Percentiles rank a stretch among this genome's conserved stretches.
These are phyloP conservation scores for Suillus ampliporus DNA, from an alignment of 768 basidiomycete species.

Conservation along the genomic window DNA sequence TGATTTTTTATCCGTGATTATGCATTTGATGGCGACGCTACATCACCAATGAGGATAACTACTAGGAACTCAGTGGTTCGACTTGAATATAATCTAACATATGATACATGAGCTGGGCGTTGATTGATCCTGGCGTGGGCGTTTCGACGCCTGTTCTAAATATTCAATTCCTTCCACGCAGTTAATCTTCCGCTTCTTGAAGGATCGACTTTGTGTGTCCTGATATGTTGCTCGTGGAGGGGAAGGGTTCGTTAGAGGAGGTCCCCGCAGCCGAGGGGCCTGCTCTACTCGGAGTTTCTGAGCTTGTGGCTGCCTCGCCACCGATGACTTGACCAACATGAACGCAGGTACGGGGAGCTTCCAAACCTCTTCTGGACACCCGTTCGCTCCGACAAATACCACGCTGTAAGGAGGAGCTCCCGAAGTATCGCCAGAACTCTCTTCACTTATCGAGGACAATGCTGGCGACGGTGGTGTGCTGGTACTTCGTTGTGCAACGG, in stretches of 20 bases:
- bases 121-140: background rate
- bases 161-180: background rate
- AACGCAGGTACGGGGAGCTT: conserved; percentile 3
- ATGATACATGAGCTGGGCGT: background rate
- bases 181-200: conserved; percentile 3
- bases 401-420: conserved; percentile 3
- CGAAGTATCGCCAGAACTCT: background rate
- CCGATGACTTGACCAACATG: conserved; percentile 7
- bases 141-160: conserved; percentile 1
- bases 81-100: conserved; percentile 7
- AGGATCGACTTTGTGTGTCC: background rate
- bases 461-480: background rate
- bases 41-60: background rate
- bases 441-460: conserved; percentile 1
- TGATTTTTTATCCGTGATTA: background rate
- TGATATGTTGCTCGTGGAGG: background rate
- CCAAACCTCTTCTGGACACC: conserved; percentile 7
- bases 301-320: conserved; percentile 5
- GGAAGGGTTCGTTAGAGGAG: background rate
- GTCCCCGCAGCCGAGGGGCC: conserved; percentile 7
- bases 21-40: background rate
- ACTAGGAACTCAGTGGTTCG: background rate
- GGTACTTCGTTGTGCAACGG: background rate
- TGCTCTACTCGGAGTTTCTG: conserved; percentile 7
- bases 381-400: conserved; percentile 5